Evolutionary conservation across 1,284 basidiomycete genomes (phyloP).

Genomic region (Naganishia liquefaciens): DNA sequence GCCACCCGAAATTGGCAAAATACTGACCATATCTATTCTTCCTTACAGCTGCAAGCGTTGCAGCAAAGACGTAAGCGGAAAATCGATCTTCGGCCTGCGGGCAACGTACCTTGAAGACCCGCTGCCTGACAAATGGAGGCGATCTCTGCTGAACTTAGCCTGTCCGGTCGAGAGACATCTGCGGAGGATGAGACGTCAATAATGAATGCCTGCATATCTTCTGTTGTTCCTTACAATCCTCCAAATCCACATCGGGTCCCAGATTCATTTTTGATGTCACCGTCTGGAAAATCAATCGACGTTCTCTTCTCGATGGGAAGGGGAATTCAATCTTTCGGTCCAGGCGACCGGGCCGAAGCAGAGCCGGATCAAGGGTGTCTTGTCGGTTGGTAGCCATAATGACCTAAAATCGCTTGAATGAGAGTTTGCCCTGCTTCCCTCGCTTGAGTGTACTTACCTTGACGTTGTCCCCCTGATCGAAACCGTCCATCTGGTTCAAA

Average conservation of each 20-base stretch:
- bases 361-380: constrained; percentile 92
- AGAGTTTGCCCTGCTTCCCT: neutral
- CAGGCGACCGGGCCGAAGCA: constrained; percentile 94
- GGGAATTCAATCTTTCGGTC: constrained; percentile 99
- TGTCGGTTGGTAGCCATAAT: constrained; percentile 98
- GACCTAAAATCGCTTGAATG: constrained; percentile 62
- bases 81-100: neutral
- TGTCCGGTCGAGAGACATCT: constrained; percentile 97
- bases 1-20: neutral
- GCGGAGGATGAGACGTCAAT: constrained; percentile 13
- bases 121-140: constrained; percentile 95
- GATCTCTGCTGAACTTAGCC: constrained; percentile 93
- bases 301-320: constrained; percentile 87
- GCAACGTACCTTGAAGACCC: constrained; percentile 79
- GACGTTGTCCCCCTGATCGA: constrained; percentile 98
- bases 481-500: constrained; percentile 99
- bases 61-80: neutral
- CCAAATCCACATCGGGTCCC: constrained; percentile 94
- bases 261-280: constrained; percentile 98
- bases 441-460: constrained; percentile 64
- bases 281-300: constrained; percentile 97
- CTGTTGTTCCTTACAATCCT: constrained; percentile 74
- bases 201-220: neutral
- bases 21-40: constrained; percentile 81
- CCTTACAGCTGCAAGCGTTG: constrained; percentile 72